Percentiles rank a stretch among this genome's conserved stretches.
phyloP scores from a whole-genome alignment of 768 basidiomycete species.

The Psilocybe subaeruginosa region DNA sequence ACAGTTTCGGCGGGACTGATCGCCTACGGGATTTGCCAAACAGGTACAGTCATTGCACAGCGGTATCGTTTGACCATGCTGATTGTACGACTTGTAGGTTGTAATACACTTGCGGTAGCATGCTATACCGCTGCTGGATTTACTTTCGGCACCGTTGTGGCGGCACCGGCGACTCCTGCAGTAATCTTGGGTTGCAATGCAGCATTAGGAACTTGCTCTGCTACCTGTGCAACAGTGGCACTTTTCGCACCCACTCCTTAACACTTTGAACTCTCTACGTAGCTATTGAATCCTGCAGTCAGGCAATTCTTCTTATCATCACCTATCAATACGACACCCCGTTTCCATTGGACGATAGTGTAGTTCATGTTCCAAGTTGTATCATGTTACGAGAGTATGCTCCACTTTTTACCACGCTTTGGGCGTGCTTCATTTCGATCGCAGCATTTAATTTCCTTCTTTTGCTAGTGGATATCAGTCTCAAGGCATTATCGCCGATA shows the following conservation, averaged over 20 bases:
- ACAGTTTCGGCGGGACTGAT: conserved; percentile 28
- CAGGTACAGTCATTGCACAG: conserved; percentile 3
- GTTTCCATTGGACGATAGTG: no score
- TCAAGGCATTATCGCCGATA: no score
- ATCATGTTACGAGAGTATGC: no score
- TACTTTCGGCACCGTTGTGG: conserved; percentile 46
- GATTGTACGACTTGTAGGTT: conserved; percentile 12
- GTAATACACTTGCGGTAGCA: conserved; percentile 31
- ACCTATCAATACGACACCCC: no score
- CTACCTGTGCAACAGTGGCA: conserved; percentile 37
- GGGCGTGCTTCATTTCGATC: no score
- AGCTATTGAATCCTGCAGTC: neutral
- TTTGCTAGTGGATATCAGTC: no score
- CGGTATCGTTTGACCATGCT: neutral
- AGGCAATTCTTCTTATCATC: no score
- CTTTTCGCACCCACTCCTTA: conserved; percentile 37
- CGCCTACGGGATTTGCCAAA: conserved; percentile 44
- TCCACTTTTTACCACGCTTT: no score
- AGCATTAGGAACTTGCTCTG: conserved; percentile 45
- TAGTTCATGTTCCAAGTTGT: no score
- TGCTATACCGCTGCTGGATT: conserved; percentile 47
- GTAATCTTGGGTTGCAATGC: conserved; percentile 44
- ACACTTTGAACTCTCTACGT: neutral
- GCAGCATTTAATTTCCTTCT: no score
- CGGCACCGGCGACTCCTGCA: conserved; percentile 37